Evolutionary conservation across 2,329 filamentous ascomycete species (phyloP).

Genomic region (Cladosporium sphaerospermum): DNA sequence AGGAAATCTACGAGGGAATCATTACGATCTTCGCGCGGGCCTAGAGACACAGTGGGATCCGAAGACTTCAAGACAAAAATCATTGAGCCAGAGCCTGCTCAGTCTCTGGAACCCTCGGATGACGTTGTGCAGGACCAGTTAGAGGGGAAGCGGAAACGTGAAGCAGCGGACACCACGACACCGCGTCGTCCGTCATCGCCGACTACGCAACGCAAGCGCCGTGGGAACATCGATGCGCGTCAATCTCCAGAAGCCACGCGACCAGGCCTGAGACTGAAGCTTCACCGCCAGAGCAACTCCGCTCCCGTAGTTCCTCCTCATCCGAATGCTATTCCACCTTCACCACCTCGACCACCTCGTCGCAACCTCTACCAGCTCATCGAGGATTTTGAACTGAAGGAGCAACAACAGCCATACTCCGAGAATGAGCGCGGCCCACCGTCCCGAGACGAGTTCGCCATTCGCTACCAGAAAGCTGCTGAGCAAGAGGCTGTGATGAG

Average conservation of each 20-base stretch:
- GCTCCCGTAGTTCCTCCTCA: slow-evolving; percentile 23
- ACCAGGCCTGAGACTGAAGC: slow-evolving; percentile 25
- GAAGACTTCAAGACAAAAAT: slow-evolving; percentile 27
- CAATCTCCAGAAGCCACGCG: slow-evolving; percentile 19
- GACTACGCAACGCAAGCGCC: slow-evolving; percentile 16
- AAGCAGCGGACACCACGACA: slow-evolving; percentile 7
- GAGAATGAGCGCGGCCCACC: slow-evolving; percentile 28
- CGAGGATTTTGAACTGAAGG: slow-evolving; percentile 28
- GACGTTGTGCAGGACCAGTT: slow-evolving; percentile 4
- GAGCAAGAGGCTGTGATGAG: slow-evolving; percentile 24
- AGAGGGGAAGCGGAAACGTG: slow-evolving; percentile 20
- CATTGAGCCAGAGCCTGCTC: slow-evolving; percentile 23
- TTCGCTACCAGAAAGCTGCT: slow-evolving; percentile 21
- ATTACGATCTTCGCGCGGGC: slow-evolving; percentile 1
- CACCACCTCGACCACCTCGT: slow-evolving; percentile 23
- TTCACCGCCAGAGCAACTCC: slow-evolving; percentile 15
- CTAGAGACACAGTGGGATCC: slow-evolving; percentile 16
- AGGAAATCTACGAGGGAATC: slow-evolving; percentile 8
- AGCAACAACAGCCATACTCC: slow-evolving; percentile 28
- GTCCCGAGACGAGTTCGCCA: slow-evolving; percentile 20
- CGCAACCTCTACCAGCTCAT: slow-evolving; percentile 28
- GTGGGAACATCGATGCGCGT: slow-evolving; percentile 14
- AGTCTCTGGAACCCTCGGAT: slow-evolving; percentile 18
- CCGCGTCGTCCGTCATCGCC: slow-evolving; percentile 15
- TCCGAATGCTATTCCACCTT: slow-evolving; percentile 25